Conservation (phyloP, 768 basidiomycete species). For the Hygrophoropsis aurantiaca region DNA sequence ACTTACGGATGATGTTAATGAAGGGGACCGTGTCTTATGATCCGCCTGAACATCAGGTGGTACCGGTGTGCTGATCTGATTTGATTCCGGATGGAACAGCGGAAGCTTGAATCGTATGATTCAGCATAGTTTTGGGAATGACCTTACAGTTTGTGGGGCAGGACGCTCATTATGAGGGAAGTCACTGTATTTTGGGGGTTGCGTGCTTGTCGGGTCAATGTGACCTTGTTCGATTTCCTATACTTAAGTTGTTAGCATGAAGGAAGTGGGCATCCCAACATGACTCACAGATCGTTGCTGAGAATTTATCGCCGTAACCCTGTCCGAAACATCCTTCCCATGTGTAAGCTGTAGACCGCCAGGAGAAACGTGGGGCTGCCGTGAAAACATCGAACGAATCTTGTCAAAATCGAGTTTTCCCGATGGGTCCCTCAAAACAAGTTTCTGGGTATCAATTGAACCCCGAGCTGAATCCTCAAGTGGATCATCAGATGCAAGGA, state of each 20-base stretch:
- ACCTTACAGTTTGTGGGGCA: too few species aligned
- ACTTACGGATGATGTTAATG: too few species aligned
- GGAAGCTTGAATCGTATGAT: too few species aligned
- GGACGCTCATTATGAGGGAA: too few species aligned
- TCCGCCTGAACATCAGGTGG: neutral
- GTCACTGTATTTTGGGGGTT: too few species aligned
- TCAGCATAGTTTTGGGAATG: too few species aligned
- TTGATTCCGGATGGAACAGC: too few species aligned
- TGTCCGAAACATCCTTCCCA: too few species aligned
- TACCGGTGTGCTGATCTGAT: too few species aligned
- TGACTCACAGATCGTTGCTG: neutral
- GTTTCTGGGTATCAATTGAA: neutral
- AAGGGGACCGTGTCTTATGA: neutral
- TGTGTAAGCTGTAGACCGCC: too few species aligned
- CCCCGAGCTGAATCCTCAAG: conserved; percentile 8
- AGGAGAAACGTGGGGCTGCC: conserved; percentile 3
- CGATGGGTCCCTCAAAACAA: conserved; percentile 21
- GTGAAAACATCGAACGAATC: conserved; percentile 26
- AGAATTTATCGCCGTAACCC: neutral
- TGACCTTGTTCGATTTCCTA: too few species aligned
- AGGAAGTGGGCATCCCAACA: neutral
- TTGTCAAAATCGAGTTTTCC: conserved; percentile 32
- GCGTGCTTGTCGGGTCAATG: neutral
- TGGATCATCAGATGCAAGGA: conserved; percentile 27
- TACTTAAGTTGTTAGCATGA: neutral